phyloP scores from a whole-genome alignment of 768 basidiomycete species.

The Lactarius pseudohatsudake region DNA sequence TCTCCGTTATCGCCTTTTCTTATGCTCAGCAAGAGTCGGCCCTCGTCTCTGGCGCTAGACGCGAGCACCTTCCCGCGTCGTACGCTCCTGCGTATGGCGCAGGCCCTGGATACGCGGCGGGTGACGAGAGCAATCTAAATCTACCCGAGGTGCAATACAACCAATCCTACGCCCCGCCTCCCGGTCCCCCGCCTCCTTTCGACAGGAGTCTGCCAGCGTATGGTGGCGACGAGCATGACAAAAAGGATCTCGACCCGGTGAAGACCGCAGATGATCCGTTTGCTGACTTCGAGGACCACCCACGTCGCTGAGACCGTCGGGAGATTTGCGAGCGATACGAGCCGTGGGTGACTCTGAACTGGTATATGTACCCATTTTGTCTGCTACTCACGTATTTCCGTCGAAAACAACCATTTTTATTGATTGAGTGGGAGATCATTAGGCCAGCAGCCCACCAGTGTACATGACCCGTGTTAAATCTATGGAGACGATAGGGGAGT shows the following conservation, averaged over 20 bases:
- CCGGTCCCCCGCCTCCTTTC: conserved; percentile 46
- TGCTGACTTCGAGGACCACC: conserved; percentile 44
- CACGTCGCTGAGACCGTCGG: conserved; percentile 5
- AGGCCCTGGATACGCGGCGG: conserved; percentile 29
- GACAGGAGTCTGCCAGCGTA: conserved; percentile 47
- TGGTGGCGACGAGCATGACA: conserved; percentile 33
- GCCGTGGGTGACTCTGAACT: not conserved
- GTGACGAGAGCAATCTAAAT: conserved; percentile 16
- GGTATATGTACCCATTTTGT: conserved; percentile 8
- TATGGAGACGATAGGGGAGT: not conserved
- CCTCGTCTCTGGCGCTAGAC: conserved; percentile 43
- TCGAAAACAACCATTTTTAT: not conserved
- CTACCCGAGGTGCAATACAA: conserved; percentile 30
- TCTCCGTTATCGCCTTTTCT: conserved; percentile 63
- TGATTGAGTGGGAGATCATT: not conserved
- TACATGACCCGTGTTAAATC: not conserved
- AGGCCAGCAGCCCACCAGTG: no score
- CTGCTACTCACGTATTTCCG: not conserved
- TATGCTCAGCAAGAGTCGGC: conserved; percentile 77
- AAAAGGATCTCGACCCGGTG: conserved; percentile 33
- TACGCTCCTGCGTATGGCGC: conserved; percentile 35
- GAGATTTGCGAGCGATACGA: not conserved
- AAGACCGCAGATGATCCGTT: conserved; percentile 52
- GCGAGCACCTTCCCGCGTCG: conserved; percentile 42
- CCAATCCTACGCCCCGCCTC: conserved; percentile 46